Evolutionary conservation across 768 basidiomycete species (phyloP).

Genomic region (Rhizopogon sp.): DNA sequence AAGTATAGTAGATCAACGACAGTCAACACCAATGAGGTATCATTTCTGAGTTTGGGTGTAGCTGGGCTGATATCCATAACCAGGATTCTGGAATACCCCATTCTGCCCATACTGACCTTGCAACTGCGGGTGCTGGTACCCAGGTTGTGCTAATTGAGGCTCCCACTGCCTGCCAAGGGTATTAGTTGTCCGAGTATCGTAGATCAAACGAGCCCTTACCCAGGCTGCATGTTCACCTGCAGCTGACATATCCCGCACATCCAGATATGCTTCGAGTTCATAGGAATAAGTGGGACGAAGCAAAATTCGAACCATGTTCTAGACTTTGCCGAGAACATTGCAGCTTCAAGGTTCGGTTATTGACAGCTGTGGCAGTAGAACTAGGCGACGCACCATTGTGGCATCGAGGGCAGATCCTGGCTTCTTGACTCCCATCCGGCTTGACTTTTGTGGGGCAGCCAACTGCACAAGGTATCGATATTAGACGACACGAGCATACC

Average conservation of each 20-base stretch:
- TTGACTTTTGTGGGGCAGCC: constrained; percentile 61
- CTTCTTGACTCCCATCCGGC: constrained; percentile 45
- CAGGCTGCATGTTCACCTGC: constrained; percentile 44
- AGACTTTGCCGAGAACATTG: constrained; percentile 58
- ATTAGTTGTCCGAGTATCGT: not conserved
- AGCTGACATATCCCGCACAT: constrained; percentile 70
- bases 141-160: constrained; percentile 28
- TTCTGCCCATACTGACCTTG: constrained; percentile 7
- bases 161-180: constrained; percentile 23
- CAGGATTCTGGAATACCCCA: constrained; percentile 4
- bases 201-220: constrained; percentile 32
- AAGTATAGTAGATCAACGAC: not conserved
- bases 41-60: constrained; percentile 16
- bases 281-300: constrained; percentile 66
- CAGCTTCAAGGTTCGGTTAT: constrained; percentile 31
- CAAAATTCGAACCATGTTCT: constrained; percentile 75
- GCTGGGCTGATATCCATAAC: constrained; percentile 24
- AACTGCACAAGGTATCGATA: constrained; percentile 34
- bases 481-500: constrained; percentile 6
- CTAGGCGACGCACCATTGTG: constrained; percentile 54
- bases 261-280: constrained; percentile 61
- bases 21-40: not conserved
- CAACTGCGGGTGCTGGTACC: constrained; percentile 32
- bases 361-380: not conserved
- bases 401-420: constrained; percentile 65